A percentile compares a stretch with the other conserved stretches of the same genome.
Conservation (phyloP, 441 rosid species). For the Aleurites moluccanus region DNA sequence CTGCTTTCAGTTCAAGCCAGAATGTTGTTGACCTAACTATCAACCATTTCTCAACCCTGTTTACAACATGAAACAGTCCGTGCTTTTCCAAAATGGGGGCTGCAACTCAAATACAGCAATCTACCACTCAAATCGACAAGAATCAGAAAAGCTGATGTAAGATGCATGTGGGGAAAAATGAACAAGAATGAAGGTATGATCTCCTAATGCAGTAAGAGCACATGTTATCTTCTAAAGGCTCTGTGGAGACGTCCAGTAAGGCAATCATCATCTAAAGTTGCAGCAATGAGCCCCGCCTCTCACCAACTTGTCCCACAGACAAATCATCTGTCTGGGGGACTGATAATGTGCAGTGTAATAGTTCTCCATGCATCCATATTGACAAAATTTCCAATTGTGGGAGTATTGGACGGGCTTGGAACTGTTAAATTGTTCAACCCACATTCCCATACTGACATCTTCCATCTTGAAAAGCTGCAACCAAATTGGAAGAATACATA, state of each 20-base stretch:
- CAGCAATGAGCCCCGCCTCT: constrained; percentile 79
- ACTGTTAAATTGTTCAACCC: constrained; percentile 88
- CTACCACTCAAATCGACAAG: neutral
- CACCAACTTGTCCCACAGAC: constrained; percentile 83
- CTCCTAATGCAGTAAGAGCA: neutral
- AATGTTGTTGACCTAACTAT: constrained; percentile 1
- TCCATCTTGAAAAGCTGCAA: constrained; percentile 97
- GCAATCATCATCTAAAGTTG: constrained; percentile 64
- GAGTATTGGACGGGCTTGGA: constrained; percentile 69
- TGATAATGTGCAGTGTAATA: constrained; percentile 96
- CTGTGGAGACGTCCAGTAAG: neutral
- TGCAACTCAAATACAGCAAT: neutral
- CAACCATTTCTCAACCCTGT: neutral
- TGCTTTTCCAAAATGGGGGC: neutral
- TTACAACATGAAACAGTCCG: neutral
- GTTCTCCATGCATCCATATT: constrained; percentile 85
- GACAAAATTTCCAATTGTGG: constrained; percentile 95
- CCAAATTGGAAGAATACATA: neutral
- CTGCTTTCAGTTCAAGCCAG: constrained; percentile 5
- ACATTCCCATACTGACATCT: constrained; percentile 99
- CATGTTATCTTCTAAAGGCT: neutral
- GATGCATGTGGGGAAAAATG: neutral
- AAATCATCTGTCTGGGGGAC: constrained; percentile 94
- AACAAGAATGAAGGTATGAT: neutral
- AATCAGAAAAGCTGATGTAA: neutral